phyloP scores from a whole-genome alignment of 768 basidiomycete genomes.

The Mycena filopes region DNA sequence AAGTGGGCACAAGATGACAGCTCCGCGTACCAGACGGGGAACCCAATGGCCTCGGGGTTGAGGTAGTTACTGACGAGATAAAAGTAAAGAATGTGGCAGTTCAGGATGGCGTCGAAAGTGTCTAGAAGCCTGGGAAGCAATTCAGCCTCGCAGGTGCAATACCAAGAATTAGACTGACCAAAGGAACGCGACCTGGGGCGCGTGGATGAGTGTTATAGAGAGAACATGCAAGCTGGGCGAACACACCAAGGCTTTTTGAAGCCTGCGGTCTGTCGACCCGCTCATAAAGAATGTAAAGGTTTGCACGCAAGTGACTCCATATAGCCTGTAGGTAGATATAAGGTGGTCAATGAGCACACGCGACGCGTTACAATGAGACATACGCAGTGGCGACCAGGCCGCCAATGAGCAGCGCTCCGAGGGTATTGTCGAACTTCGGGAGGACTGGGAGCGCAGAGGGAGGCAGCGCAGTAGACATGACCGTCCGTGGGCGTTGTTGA shows the following conservation, averaged over 20 bases:
- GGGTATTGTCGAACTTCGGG: constrained; percentile 56
- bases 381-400: constrained; percentile 65
- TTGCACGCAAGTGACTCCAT: constrained; percentile 67
- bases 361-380: constrained; percentile 33
- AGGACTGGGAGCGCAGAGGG: constrained; percentile 5
- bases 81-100: constrained; percentile 65
- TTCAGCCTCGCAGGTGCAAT: constrained; percentile 21
- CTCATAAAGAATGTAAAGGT: constrained; percentile 61
- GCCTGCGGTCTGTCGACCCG: constrained; percentile 44
- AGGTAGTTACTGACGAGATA: constrained; percentile 68
- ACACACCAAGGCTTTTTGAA: constrained; percentile 52
- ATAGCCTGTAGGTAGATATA: constrained; percentile 52
- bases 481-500: neutral
- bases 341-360: constrained; percentile 6
- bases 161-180: constrained; percentile 43
- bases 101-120: constrained; percentile 64
- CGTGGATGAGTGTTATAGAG: neutral
- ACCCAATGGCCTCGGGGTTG: constrained; percentile 54
- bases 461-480: constrained; percentile 10
- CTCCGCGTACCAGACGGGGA: constrained; percentile 60
- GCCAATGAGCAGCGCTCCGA: constrained; percentile 50
- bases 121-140: constrained; percentile 56
- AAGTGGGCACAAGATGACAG: neutral
- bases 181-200: constrained; percentile 45
- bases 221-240: neutral